phyloP scores from a whole-genome alignment of 305 asterid genomes.

The Withania somnifera region DNA sequence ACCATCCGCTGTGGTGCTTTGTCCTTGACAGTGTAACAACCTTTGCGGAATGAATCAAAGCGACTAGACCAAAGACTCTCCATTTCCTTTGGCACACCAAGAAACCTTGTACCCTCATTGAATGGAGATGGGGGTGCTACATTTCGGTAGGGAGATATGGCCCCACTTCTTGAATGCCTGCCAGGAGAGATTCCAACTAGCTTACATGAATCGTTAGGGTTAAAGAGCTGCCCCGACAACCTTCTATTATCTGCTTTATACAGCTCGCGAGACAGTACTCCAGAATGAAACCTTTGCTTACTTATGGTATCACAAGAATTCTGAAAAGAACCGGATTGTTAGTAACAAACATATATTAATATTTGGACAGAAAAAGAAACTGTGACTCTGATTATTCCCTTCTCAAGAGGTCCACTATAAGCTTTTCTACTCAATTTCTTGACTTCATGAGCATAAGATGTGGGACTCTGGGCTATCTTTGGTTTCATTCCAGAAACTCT shows the following conservation, averaged over 20 bases:
- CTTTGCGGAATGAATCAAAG: slow-evolving; percentile 9
- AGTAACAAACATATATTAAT: background rate
- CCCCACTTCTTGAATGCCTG: slow-evolving; percentile 55
- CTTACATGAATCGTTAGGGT: slow-evolving; percentile 23
- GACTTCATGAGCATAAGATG: slow-evolving; percentile 39
- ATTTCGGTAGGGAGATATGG: slow-evolving; percentile 75
- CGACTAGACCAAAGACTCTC: slow-evolving; percentile 25
- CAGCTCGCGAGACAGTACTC: slow-evolving; percentile 53
- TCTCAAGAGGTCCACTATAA: slow-evolving; percentile 81
- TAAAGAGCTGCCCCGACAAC: slow-evolving; percentile 15
- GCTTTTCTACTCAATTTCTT: slow-evolving; percentile 57
- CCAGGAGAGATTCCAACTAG: slow-evolving; percentile 47
- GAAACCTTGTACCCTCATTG: slow-evolving; percentile 64
- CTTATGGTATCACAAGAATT: slow-evolving; percentile 37
- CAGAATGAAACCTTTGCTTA: slow-evolving; percentile 60
- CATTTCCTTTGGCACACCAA: slow-evolving; percentile 54
- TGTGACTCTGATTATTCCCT: slow-evolving; percentile 29
- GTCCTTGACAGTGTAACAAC: slow-evolving; percentile 3
- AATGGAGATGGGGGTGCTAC: slow-evolving; percentile 79
- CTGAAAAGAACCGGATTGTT: slow-evolving; percentile 24
- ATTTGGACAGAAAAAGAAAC: background rate
- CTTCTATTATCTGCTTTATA: slow-evolving; percentile 18
- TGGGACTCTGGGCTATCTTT: slow-evolving; percentile 21
- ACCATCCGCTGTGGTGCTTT: background rate
- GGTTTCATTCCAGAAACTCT: slow-evolving; percentile 15